Evolutionary conservation across 2,329 filamentous ascomycete genomes (phyloP), one percentile per base, ranked within the genome.

Genomic region (Trichoderma hamatum): DNA sequence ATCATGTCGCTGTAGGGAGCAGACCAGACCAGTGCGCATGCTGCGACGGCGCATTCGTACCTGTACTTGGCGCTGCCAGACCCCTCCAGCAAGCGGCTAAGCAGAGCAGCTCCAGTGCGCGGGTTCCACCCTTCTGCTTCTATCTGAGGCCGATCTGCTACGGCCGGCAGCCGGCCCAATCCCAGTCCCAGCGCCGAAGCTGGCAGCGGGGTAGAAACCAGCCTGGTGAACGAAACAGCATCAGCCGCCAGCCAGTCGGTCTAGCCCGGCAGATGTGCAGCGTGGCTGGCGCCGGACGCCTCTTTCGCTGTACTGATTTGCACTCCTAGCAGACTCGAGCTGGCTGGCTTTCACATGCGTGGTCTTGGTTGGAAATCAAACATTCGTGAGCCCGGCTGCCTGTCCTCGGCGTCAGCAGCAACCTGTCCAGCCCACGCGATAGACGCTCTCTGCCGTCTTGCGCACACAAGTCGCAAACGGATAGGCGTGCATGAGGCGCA

Each of bases 401-500:
- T 64, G 61, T 55, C 32, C 34, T 34, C 61, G 34, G 19, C 11
- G 28, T 21, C n/a, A 28, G 32, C 26, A 26, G 32, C 28, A 28
- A 16, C 26, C 58, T n/a, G 32, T 49, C 19, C 28, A 36, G 60
- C 60, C 21, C 16, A 21, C 30, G n/a, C 43, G n/a, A 21, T 49
- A 19, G 30, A 24, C 46, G 43, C 43, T 28, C 46, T 36, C 26
- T 51, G 14, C 46, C 24, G n/a, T 36, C 51, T 46, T 24, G 11
- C n/a, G 51, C 28, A 21, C 62, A 46, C 7, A 2, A 19, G 14
- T 26, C n/a, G 24, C 56, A 43, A 30, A 14, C 46, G 61, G 49
- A 51, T 55, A 30, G 61, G 51, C 34, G 49, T 56, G 62, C 51
- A 65, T 56, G 34, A 65, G 51, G 39, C 34, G 62, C 62, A 65